Evolutionary conservation across 2,329 filamentous ascomycete species (phyloP).

Genomic region (Trichocomaceae sp.): DNA sequence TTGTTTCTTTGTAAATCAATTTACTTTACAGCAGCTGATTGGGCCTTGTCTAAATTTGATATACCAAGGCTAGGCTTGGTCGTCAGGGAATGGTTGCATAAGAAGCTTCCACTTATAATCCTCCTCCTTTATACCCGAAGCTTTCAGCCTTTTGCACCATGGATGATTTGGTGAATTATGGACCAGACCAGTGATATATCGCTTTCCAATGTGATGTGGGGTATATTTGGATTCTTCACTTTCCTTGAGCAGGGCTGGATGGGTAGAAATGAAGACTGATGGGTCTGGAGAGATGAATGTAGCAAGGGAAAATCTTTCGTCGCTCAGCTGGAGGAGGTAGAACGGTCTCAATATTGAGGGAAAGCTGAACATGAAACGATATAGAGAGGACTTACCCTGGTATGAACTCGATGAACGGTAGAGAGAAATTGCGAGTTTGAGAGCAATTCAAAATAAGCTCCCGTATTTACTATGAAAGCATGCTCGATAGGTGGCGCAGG

Average conservation of each 20-base stretch:
- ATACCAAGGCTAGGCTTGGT: neutral
- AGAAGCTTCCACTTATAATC: neutral
- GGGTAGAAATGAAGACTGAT: neutral
- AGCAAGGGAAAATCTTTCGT: neutral
- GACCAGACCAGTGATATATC: neutral
- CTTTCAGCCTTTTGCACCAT: neutral
- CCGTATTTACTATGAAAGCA: neutral
- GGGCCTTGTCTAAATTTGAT: neutral
- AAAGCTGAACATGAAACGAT: neutral
- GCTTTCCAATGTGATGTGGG: neutral
- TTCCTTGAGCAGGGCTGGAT: neutral
- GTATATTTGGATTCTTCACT: neutral
- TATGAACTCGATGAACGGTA: neutral
- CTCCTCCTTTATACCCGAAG: neutral
- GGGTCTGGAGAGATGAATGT: neutral
- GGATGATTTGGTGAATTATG: neutral
- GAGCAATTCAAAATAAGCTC: neutral
- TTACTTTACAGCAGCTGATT: neutral
- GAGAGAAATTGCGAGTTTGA: neutral
- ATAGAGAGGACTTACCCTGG: neutral
- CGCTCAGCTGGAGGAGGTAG: neutral
- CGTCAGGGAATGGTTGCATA: neutral
- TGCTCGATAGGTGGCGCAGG: neutral
- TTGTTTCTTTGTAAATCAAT: neutral
- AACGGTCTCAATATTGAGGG: neutral